Evolutionary conservation across 2,329 filamentous ascomycete genomes (phyloP), one percentile per base, ranked within the genome.

Genomic region (Pleoardoris graminearum): DNA sequence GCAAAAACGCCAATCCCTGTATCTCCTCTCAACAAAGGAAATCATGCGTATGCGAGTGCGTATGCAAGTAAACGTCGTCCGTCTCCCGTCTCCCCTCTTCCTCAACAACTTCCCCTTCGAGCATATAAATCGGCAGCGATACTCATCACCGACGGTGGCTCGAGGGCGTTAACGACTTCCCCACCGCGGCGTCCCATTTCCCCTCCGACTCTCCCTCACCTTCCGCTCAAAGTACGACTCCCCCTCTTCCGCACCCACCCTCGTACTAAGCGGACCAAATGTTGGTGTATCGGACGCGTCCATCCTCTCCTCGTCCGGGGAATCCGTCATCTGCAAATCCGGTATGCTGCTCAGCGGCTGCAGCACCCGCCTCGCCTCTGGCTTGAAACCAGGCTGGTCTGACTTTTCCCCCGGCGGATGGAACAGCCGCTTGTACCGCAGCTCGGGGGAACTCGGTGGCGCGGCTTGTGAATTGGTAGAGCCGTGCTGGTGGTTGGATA

Each of bases 401-500:
- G 22, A 2, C 8, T 4, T 5, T 17, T 43, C 12, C 11, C 54
- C 54, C 2, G 63, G 54, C 1, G 65, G 61, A 27, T 77, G 75
- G 51, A 78, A 77, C 0, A 78, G 58, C 4, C 66, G 65, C 60
- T 76, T 77, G 53, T 78, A 79, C 4, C 67, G 67, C 1, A 68
- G 53, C 49, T 76, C 75, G 1, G 75, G 72, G 1, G 70, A 70
- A 55, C 73, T 76, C 0, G 72, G 71, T 8, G 45, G 53, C 37
- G 59, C 29, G 43, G 21, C 10, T 65, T 60, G 45, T 60, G 55
- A 37, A 59, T 41, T n/a, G n/a, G n/a, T n/a, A n/a, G n/a, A n/a
- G n/a, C n/a, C n/a, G n/a, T n/a, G n/a, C n/a, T n/a, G n/a, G n/a
- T n/a, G n/a, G n/a, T n/a, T n/a, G n/a, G n/a, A n/a, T n/a, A 8